phyloP scores from a whole-genome alignment of 2,329 filamentous ascomycete genomes.

The Beauveria sp. region DNA sequence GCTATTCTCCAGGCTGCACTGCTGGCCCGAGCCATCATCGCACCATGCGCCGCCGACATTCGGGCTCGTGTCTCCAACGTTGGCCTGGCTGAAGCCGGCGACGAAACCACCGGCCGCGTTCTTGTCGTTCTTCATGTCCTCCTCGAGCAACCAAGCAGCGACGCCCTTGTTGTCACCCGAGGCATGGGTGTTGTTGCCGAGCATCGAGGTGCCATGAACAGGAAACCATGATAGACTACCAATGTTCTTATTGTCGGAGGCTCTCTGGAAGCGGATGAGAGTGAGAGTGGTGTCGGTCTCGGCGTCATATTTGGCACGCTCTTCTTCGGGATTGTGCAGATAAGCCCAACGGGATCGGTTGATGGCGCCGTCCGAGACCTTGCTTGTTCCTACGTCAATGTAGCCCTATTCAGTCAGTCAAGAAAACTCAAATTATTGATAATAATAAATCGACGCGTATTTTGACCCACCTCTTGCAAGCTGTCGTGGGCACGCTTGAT shows the following conservation, averaged over 20 bases:
- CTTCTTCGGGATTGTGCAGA: slow-evolving; percentile 70
- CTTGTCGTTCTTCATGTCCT: slow-evolving; percentile 48
- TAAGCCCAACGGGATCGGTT: slow-evolving; percentile 88
- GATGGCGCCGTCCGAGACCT: slow-evolving; percentile 70
- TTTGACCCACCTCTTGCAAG: slow-evolving; percentile 33
- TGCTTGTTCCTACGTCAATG: slow-evolving; percentile 61
- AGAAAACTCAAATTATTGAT: too few species aligned
- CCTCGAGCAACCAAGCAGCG: slow-evolving; percentile 77
- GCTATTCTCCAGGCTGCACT: slow-evolving; percentile 73
- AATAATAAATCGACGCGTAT: too few species aligned
- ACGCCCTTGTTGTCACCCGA: slow-evolving; percentile 95
- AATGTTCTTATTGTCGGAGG: slow-evolving; percentile 66
- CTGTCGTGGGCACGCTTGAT: slow-evolving; percentile 67
- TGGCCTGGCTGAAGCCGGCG: slow-evolving; percentile 87
- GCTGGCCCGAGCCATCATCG: slow-evolving; percentile 68
- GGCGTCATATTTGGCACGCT: slow-evolving; percentile 59
- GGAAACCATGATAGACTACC: slow-evolving; percentile 87
- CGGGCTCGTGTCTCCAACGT: slow-evolving; percentile 83
- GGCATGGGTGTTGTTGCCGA: slow-evolving; percentile 85
- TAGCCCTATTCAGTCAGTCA: slow-evolving; percentile 41
- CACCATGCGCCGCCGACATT: slow-evolving; percentile 86
- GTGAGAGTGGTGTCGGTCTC: slow-evolving; percentile 57
- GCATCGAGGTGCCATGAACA: slow-evolving; percentile 84
- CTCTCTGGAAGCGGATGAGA: slow-evolving; percentile 67
- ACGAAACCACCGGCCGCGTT: slow-evolving; percentile 63